These are phyloP conservation scores for Eustoma russellianum DNA, from an alignment of 257 asterid species.

Conservation along the genomic window DNA sequence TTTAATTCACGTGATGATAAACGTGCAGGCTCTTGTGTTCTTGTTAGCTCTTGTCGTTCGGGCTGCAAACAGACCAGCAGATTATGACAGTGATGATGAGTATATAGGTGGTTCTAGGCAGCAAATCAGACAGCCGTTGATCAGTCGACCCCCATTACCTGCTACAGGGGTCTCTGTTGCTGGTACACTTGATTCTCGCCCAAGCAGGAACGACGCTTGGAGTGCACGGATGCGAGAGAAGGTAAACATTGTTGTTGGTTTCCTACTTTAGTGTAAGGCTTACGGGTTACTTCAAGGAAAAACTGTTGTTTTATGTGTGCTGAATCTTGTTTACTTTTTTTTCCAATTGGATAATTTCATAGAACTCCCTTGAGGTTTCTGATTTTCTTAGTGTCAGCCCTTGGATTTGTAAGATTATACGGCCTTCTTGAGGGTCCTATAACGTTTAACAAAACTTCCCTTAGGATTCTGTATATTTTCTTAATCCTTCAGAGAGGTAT, in stretches of 20 bases:
- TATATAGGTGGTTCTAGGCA: constrained; percentile 72
- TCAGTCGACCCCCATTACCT: constrained; percentile 56
- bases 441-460: too few relatives aligned
- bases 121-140: constrained; percentile 81
- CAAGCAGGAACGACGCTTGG: constrained; percentile 97
- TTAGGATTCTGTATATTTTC: too few relatives aligned
- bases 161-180: constrained; percentile 69
- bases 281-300: too few relatives aligned
- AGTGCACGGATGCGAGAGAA: constrained; percentile 96
- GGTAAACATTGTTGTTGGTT: constrained; percentile 24
- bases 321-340: too few relatives aligned
- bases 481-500: too few relatives aligned
- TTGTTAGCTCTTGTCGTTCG: constrained; percentile 81
- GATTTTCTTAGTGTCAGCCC: neutral
- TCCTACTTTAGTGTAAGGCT: neutral
- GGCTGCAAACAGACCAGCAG: constrained; percentile 83
- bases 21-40: constrained; percentile 80
- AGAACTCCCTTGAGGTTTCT: too few relatives aligned
- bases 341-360: too few relatives aligned
- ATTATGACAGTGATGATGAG: constrained; percentile 96
- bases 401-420: too few relatives aligned
- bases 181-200: constrained; percentile 71
- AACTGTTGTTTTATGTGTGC: too few relatives aligned
- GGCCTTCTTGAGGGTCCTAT: too few relatives aligned
- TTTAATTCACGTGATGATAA: neutral